A percentile compares a stretch with the other conserved stretches of the same genome.
Conservation (phyloP, 2,329 filamentous ascomycete genomes). For the Pseudophaeomoniella oleicola region DNA sequence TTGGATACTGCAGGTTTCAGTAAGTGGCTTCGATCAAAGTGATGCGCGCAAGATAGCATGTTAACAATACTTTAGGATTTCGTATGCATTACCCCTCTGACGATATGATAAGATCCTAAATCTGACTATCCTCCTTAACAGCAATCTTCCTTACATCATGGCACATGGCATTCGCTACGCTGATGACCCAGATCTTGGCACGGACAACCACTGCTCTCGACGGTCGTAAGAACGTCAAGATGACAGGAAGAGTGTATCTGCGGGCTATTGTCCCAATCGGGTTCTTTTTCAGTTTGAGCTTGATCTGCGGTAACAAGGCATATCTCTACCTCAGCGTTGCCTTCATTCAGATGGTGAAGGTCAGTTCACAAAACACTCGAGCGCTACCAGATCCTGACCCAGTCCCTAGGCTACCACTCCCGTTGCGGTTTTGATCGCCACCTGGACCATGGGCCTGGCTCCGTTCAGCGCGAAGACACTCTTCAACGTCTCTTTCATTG, state of each 20-base stretch:
- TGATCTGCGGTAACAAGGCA: conserved; percentile 92
- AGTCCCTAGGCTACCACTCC: conserved; percentile 67
- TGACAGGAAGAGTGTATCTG: conserved; percentile 88
- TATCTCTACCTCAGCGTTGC: conserved; percentile 91
- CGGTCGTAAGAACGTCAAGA: conserved; percentile 89
- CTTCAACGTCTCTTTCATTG: conserved; percentile 86
- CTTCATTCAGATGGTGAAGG: conserved; percentile 99
- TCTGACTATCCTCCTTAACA: conserved; percentile 11
- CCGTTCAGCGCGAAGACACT: conserved; percentile 76
- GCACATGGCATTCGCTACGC: conserved; percentile 81
- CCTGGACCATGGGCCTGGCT: conserved; percentile 75
- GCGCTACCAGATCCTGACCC: too few relatives aligned
- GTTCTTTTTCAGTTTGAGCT: conserved; percentile 84
- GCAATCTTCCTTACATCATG: conserved; percentile 72
- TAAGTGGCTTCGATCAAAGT: conserved; percentile 15
- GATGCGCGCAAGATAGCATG: neutral
- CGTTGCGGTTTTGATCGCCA: conserved; percentile 77
- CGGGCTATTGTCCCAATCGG: conserved; percentile 90
- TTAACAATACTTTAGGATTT: conserved; percentile 20
- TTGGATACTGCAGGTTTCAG: conserved; percentile 53
- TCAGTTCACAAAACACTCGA: too few relatives aligned
- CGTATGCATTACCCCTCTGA: conserved; percentile 21
- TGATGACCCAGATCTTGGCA: conserved; percentile 89
- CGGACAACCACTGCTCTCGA: conserved; percentile 82
- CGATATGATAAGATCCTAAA: conserved; percentile 1